Percentiles rank a stretch among this genome's conserved stretches.
phyloP scores from a whole-genome alignment of 1,284 basidiomycete genomes.

The Cryptococcus neoformans region DNA sequence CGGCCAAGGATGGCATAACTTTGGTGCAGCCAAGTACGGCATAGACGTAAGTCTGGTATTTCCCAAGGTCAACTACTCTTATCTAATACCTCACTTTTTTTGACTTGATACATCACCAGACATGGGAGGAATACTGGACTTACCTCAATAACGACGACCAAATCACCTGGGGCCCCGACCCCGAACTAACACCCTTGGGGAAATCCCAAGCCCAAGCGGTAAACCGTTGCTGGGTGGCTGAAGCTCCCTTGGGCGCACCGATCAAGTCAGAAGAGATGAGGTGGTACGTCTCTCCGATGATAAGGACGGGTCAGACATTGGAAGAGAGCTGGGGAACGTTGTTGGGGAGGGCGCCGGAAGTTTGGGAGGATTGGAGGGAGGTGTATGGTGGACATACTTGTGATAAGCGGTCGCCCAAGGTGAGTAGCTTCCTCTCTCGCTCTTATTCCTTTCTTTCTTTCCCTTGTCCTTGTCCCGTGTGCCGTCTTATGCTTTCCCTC shows the following conservation, averaged over 20 bases:
- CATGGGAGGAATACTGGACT: slow-evolving; percentile 60
- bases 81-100: too few relatives aligned
- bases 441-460: background rate
- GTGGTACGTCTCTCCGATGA: slow-evolving; percentile 69
- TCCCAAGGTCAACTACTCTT: too few relatives aligned
- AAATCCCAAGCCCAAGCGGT: slow-evolving; percentile 60
- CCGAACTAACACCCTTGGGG: slow-evolving; percentile 66
- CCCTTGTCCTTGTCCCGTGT: background rate
- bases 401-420: slow-evolving; percentile 51
- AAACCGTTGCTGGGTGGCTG: slow-evolving; percentile 59
- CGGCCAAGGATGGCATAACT: slow-evolving; percentile 49
- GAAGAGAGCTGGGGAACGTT: slow-evolving; percentile 60
- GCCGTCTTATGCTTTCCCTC: background rate
- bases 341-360: slow-evolving; percentile 33
- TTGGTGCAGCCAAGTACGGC: slow-evolving; percentile 69
- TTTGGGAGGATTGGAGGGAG: slow-evolving; percentile 48
- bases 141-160: slow-evolving; percentile 66
- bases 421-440: slow-evolving; percentile 28
- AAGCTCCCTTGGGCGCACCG: slow-evolving; percentile 58
- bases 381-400: slow-evolving; percentile 48
- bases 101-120: slow-evolving; percentile 22
- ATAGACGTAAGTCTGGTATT: slow-evolving; percentile 49
- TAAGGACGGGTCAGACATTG: slow-evolving; percentile 67
- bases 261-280: slow-evolving; percentile 55
- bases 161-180: slow-evolving; percentile 78